Evolutionary conservation across 2,329 filamentous ascomycete species (phyloP).

Genomic region (Xylariaceae sp.): DNA sequence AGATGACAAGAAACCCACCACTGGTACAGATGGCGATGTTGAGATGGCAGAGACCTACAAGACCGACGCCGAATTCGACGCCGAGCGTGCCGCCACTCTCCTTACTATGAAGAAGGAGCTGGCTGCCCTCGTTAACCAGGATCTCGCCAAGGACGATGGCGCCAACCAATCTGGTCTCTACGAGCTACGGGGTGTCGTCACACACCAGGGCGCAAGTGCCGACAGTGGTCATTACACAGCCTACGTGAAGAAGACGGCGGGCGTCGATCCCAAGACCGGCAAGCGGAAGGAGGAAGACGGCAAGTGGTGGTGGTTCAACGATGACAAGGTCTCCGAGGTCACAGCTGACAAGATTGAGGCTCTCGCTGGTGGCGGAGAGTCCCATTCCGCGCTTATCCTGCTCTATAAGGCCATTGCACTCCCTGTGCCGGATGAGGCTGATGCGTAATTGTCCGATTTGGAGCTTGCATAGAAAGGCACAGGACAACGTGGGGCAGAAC

Average conservation of each 20-base stretch:
- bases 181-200: constrained; percentile 89
- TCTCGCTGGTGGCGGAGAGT: constrained; percentile 83
- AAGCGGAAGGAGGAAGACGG: constrained; percentile 79
- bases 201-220: constrained; percentile 92
- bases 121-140: constrained; percentile 68
- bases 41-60: constrained; percentile 78
- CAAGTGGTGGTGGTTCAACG: constrained; percentile 99
- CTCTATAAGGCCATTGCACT: constrained; percentile 73
- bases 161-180: constrained; percentile 94
- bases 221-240: constrained; percentile 98
- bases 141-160: constrained; percentile 71
- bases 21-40: constrained; percentile 60
- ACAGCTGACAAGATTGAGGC: constrained; percentile 86
- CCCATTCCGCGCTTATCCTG: constrained; percentile 76
- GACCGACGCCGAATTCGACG: constrained; percentile 89
- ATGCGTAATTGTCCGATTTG: too few relatives aligned
- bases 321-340: constrained; percentile 94
- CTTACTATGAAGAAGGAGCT: constrained; percentile 84
- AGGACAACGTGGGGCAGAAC: background rate
- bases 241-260: constrained; percentile 87
- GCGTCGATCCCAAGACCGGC: constrained; percentile 69
- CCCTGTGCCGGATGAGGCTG: constrained; percentile 50
- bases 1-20: constrained; percentile 33
- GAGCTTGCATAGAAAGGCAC: too few relatives aligned
- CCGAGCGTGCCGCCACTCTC: constrained; percentile 73